These are phyloP conservation scores for Gillenia trifoliata DNA, from an alignment of 306 rosid species.

Conservation along the genomic window DNA sequence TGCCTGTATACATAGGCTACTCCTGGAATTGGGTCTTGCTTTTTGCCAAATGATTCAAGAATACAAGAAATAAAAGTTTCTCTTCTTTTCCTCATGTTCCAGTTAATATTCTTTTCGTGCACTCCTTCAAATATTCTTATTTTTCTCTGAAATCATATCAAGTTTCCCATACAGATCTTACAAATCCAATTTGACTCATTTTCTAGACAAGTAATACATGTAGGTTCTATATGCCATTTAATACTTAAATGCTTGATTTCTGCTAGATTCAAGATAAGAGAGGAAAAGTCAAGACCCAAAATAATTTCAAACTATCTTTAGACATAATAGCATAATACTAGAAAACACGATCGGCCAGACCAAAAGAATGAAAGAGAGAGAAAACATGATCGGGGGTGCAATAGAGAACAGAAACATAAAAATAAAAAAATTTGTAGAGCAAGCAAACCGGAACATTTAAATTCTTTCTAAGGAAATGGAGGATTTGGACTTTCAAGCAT, in stretches of 20 bases:
- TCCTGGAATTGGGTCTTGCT: background rate
- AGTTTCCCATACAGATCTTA: background rate
- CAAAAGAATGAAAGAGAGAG: background rate
- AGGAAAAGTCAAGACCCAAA: background rate
- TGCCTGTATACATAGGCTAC: background rate
- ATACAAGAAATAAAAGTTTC: background rate
- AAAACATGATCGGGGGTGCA: background rate
- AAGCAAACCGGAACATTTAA: background rate
- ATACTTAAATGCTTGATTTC: background rate
- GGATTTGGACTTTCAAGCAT: background rate
- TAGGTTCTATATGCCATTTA: background rate
- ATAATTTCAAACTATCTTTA: background rate
- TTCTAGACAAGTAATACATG: background rate
- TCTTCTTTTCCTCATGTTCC: background rate
- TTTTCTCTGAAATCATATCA: background rate
- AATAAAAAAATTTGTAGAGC: background rate
- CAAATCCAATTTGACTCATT: background rate
- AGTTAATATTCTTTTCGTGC: background rate
- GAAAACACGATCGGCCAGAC: background rate
- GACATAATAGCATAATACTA: background rate
- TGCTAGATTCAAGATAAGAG: background rate
- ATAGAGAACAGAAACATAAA: background rate
- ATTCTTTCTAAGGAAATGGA: background rate
- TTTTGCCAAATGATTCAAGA: background rate
- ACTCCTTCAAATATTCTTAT: background rate